Base-by-base conservation (phyloP, 169 alveolate genomes). In the Plasmodium gaboni region DNA sequence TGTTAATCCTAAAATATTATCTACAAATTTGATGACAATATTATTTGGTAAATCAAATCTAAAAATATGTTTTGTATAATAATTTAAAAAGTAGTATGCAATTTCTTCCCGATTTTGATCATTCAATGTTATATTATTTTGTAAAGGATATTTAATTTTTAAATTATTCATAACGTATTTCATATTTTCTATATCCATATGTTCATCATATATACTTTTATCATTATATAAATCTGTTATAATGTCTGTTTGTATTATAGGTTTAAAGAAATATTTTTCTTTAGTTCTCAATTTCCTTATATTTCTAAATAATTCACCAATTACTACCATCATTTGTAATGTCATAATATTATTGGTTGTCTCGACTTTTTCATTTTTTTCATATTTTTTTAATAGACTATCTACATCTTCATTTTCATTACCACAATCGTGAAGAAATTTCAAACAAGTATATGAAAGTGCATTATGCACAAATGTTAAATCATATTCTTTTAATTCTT, bases 401-500 rank as follows among this genome's bases (percentile, higher is more conserved):
- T 83, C 91, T 17, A 83, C 83, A 83, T 83, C 85, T 68, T 83
- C 91, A 67, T 83, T 68, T 68, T 83, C 91, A 60, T 83, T 83
- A 2, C 91, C 91, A 24, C 91, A 68, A 32, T 83, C 91, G 38
- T 83, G 57, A 42, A 83, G 59, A 67, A 83, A 83, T 42, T 53
- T 42, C 26, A 83, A 26, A 50, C 91, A 83, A 0, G 85, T 24
- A 28, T 50, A 22, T 19, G 85, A 38, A 32, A 83, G 63, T n/a
- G 91, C 91, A 28, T 83, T 83, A 53, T 83, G 91, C 13, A 83
- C 91, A 57, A 32, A 83, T 9, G 85, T 68, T 5, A 83, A 63
- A 72, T 83, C 91, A 24, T 53, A 68, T 61, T 83, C 91, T 6
- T 55, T 83, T n/a, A 83, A 42, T 50, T 63, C 73, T 72, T 83